Evolutionary conservation across 208 protist species (phyloP).

Genomic region (Acanthamoeba sp.): DNA sequence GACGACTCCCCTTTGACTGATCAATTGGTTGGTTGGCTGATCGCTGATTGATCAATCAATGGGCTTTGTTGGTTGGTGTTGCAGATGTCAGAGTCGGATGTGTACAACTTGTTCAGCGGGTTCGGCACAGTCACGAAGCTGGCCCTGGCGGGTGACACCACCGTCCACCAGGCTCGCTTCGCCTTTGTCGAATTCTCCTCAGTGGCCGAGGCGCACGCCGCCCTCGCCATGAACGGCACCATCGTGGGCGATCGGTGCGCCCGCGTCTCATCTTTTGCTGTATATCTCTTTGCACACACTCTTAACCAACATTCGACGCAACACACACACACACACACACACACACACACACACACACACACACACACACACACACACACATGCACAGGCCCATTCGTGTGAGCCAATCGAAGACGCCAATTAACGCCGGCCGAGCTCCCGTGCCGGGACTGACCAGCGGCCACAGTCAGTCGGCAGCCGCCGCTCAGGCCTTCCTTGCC

Average conservation of each 20-base stretch:
- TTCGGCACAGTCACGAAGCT: conserved; percentile 61
- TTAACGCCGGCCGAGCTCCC: neutral
- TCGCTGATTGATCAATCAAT: no score
- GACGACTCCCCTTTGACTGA: neutral
- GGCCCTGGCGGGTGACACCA: conserved; percentile 51
- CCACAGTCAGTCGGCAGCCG: neutral
- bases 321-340: no score
- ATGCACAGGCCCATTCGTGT: conserved; percentile 18
- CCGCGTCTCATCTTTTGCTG: neutral
- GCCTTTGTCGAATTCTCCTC: conserved; percentile 67
- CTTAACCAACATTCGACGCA: neutral
- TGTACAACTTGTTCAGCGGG: neutral
- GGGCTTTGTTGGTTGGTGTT: neutral
- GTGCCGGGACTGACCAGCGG: neutral
- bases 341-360: no score
- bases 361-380: no score
- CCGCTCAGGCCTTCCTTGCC: neutral
- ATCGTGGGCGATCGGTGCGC: neutral
- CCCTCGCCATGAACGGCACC: conserved; percentile 34
- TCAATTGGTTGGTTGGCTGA: no score
- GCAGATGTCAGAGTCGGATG: neutral
- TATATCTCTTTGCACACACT: no score
- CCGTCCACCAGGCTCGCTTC: conserved; percentile 25
- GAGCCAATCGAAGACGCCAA: conserved; percentile 54
- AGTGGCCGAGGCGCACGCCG: neutral